Evolutionary conservation across 176 grass and related monocot species (phyloP).

Genomic region (Oryza punctata): DNA sequence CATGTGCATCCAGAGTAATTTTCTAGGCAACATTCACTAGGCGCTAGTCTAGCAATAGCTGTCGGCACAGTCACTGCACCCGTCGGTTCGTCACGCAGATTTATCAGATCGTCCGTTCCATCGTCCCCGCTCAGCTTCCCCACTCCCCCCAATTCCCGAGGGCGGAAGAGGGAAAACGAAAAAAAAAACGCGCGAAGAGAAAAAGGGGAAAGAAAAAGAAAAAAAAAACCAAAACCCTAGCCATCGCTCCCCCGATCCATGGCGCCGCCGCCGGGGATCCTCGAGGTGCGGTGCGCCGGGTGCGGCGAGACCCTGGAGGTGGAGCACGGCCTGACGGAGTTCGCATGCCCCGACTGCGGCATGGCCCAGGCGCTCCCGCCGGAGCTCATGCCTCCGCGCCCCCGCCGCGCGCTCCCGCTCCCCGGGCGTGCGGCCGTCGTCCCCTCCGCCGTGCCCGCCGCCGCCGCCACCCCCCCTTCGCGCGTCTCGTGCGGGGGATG

Average conservation of each 20-base stretch:
- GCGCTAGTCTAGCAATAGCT: no score
- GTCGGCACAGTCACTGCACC: no score
- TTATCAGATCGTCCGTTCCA: no score
- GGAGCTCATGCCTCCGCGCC: slow-evolving; percentile 57
- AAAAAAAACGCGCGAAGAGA: neutral
- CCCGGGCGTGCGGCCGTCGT: neutral
- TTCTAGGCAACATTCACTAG: no score
- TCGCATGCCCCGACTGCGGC: slow-evolving; percentile 62
- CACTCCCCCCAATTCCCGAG: no score
- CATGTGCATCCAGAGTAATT: no score
- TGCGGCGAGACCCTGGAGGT: slow-evolving; percentile 71
- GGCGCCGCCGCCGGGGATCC: slow-evolving; percentile 36
- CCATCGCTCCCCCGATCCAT: neutral
- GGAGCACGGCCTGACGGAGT: slow-evolving; percentile 58
- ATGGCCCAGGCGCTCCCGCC: slow-evolving; percentile 61
- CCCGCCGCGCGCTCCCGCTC: slow-evolving; percentile 53
- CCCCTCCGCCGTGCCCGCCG: neutral
- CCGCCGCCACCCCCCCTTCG: neutral
- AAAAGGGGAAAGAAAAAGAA: neutral
- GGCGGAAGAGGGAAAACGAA: neutral
- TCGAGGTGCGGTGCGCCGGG: slow-evolving; percentile 59
- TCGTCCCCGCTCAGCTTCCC: no score
- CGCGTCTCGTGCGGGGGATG: slow-evolving; percentile 46
- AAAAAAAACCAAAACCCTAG: slow-evolving; percentile 2
- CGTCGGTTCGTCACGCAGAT: no score